Conservation (phyloP, 73 alveolate species). For the Paramecium biaurelia region DNA sequence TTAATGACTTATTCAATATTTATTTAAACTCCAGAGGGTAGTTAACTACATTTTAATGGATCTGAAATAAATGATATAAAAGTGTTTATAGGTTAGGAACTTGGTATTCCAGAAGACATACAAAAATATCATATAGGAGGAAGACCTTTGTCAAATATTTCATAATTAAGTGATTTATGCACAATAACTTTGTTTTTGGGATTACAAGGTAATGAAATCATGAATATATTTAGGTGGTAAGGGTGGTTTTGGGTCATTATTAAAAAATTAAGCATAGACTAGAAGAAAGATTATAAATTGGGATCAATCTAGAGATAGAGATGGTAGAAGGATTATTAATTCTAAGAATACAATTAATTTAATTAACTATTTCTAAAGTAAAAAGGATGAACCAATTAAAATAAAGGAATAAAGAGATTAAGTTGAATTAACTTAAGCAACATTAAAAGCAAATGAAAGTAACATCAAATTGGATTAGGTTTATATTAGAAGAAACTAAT, state of each 20-base stretch:
- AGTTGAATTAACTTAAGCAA: background rate
- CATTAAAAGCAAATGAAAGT: background rate
- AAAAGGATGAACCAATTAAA: background rate
- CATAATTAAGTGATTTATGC: background rate
- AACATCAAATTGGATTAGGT: background rate
- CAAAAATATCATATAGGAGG: slow-evolving; percentile 13
- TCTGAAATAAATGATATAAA: background rate
- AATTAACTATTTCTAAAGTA: background rate
- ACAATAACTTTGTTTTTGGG: slow-evolving; percentile 3
- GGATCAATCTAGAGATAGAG: slow-evolving; percentile 46
- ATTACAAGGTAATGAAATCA: background rate
- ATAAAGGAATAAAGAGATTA: background rate
- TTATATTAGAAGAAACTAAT: background rate
- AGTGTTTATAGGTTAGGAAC: background rate
- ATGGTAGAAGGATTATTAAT: background rate
- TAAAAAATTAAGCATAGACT: slow-evolving; percentile 28
- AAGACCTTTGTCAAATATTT: background rate
- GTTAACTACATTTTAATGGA: background rate
- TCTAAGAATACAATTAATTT: background rate
- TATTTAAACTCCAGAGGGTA: background rate
- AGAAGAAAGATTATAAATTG: slow-evolving; percentile 50
- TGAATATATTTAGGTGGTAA: slow-evolving; percentile 6
- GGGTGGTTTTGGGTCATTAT: slow-evolving; percentile 51
- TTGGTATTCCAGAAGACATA: background rate
- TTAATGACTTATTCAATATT: background rate